A percentile compares a stretch with the other conserved stretches of the same genome.
Conservation (phyloP, 164 flowering plant species). For the Houttuynia cordata region DNA sequence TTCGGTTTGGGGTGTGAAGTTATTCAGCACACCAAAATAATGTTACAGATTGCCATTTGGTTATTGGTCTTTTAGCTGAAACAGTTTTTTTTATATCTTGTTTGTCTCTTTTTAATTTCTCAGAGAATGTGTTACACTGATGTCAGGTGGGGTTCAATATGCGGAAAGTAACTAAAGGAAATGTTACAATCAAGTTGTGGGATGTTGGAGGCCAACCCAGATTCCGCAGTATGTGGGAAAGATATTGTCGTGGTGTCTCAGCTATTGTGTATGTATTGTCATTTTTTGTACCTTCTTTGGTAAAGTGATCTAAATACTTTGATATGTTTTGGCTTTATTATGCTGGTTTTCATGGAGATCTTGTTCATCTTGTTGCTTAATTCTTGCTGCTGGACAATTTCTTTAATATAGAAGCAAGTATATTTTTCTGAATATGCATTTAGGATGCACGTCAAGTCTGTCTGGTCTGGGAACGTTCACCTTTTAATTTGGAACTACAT, state of each 20-base stretch:
- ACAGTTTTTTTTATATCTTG: neutral
- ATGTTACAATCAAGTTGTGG: constrained; percentile 92
- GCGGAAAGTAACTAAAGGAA: constrained; percentile 93
- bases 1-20: neutral
- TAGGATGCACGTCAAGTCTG: neutral
- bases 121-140: neutral
- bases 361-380: neutral
- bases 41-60: neutral
- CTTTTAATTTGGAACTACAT: too few relatives aligned
- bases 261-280: constrained; percentile 60
- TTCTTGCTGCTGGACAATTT: neutral
- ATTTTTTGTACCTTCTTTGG: neutral
- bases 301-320: neutral
- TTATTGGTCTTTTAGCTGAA: neutral
- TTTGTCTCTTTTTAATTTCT: neutral
- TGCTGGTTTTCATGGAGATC: neutral
- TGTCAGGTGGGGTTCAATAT: constrained; percentile 86
- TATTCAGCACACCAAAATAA: too few relatives aligned
- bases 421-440: neutral
- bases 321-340: neutral
- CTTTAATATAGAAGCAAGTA: too few relatives aligned
- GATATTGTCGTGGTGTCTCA: constrained; percentile 93
- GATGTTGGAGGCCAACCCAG: constrained; percentile 99
- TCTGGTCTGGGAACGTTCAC: neutral
- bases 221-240: constrained; percentile 98